Percentiles rank a stretch among this genome's conserved stretches.
Conservation (phyloP, 176 grass and related monocot species). For the Aegilops umbellulata region DNA sequence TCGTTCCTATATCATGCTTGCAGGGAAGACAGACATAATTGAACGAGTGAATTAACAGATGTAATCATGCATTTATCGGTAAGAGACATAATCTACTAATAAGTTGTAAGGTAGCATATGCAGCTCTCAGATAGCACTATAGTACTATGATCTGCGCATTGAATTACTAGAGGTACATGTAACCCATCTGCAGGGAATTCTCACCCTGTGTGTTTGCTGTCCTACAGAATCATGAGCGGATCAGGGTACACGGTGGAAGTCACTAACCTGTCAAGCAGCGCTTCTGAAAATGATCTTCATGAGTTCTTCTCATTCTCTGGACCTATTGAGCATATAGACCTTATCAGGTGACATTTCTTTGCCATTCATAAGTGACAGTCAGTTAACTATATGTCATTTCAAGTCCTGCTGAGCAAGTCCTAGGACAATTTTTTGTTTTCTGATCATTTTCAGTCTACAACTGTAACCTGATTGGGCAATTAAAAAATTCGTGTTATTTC, state of each 20-base stretch:
- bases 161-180: background rate
- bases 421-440: background rate
- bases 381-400: background rate
- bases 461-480: background rate
- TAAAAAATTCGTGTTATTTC: background rate
- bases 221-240: constrained; percentile 72
- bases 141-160: background rate
- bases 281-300: constrained; percentile 72
- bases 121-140: background rate
- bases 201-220: constrained; percentile 22
- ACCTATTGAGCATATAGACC: constrained; percentile 87
- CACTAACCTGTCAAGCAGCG: constrained; percentile 72
- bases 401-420: background rate
- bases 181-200: background rate
- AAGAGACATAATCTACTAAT: background rate
- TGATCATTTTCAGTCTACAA: background rate
- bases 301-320: constrained; percentile 98
- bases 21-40: background rate
- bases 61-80: background rate
- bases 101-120: background rate
- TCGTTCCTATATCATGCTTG: background rate
- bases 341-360: constrained; percentile 64
- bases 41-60: background rate
- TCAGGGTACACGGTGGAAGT: constrained; percentile 77
- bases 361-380: background rate